phyloP scores from a whole-genome alignment of 805 yeast genomes.

The Komagataella mondaviorum region DNA sequence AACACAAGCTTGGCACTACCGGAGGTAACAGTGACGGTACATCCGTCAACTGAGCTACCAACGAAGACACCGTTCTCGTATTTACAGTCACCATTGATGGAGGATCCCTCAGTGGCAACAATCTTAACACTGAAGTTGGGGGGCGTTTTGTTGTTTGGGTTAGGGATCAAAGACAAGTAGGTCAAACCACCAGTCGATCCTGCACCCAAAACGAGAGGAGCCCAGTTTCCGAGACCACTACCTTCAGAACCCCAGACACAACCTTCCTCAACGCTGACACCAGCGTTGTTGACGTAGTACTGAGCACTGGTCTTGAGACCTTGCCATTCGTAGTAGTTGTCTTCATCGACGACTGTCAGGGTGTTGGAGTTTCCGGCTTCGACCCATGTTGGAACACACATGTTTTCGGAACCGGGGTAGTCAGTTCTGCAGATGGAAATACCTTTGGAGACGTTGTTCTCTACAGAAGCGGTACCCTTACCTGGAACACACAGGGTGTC shows the following conservation, averaged over 20 bases:
- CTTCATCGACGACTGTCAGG: constrained; percentile 71
- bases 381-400: constrained; percentile 88
- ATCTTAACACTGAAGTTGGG: constrained; percentile 40
- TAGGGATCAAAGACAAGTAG: constrained; percentile 85
- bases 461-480: constrained; percentile 51
- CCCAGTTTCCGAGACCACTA: constrained; percentile 92
- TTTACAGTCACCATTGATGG: constrained; percentile 24
- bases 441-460: constrained; percentile 42
- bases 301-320: constrained; percentile 84
- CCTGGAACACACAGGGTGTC: constrained; percentile 86
- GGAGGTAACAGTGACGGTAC: constrained; percentile 43
- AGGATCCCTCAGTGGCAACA: constrained; percentile 21
- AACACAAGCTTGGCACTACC: constrained; percentile 22
- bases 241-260: constrained; percentile 86
- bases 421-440: constrained; percentile 96
- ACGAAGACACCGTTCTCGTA: constrained; percentile 28
- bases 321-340: constrained; percentile 66
- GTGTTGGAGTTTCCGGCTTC: constrained; percentile 51
- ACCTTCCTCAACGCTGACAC: constrained; percentile 81
- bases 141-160: constrained; percentile 71
- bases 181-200: constrained; percentile 65
- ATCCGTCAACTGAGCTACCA: constrained; percentile 61
- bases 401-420: constrained; percentile 98
- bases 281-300: constrained; percentile 95
- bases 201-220: constrained; percentile 91